These are phyloP conservation scores for Noccaea bulbosa DNA, from an alignment of 345 rosid species.

Conservation along the genomic window DNA sequence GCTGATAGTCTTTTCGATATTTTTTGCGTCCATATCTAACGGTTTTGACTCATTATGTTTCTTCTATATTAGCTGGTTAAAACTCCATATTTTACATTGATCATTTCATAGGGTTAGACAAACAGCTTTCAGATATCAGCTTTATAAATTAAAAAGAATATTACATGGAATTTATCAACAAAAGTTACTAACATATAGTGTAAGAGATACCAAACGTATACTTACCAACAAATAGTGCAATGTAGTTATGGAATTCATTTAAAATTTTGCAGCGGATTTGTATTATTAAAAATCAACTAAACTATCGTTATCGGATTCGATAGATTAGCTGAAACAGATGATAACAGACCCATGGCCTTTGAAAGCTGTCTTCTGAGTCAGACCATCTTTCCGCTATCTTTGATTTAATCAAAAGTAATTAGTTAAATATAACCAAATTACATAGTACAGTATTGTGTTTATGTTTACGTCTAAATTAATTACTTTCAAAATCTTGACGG, in stretches of 20 bases:
- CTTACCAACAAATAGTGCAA: not conserved
- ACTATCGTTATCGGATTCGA: too few species aligned
- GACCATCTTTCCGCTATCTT: too few species aligned
- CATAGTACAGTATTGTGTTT: too few species aligned
- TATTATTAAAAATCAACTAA: too few species aligned
- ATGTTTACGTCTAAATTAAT: not conserved
- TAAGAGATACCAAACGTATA: not conserved
- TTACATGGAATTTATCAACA: not conserved
- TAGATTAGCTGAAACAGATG: too few species aligned
- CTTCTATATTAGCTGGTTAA: not conserved
- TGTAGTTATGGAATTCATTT: not conserved
- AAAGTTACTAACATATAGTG: not conserved
- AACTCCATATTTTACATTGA: not conserved
- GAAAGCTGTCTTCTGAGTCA: too few species aligned
- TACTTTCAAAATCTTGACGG: not conserved
- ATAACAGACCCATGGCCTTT: too few species aligned
- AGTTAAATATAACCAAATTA: not conserved
- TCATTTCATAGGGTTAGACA: conserved; percentile 2
- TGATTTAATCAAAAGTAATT: too few species aligned
- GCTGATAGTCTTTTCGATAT: not conserved
- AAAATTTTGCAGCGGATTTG: too few species aligned
- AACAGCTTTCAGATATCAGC: not conserved
- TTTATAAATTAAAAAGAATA: not conserved
- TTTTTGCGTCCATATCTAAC: not conserved
- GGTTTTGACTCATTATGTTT: not conserved